Percentiles rank a stretch among this genome's conserved stretches.
Conservation (phyloP, 2,329 filamentous ascomycete genomes). For the Ampelomyces quisqualis region DNA sequence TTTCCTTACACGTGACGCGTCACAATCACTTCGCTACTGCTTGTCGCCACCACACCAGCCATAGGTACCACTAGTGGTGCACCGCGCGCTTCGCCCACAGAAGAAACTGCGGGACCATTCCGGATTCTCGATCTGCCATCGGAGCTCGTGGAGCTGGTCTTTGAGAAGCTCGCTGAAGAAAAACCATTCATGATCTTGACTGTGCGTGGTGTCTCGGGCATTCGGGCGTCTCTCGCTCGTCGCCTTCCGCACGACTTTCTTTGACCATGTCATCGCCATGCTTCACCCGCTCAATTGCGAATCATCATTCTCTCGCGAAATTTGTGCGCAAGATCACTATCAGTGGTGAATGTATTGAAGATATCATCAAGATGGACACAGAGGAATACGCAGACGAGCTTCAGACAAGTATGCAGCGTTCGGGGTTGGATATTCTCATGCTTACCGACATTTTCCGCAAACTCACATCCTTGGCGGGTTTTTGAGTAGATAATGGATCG, state of each 20-base stretch:
- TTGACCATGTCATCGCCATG: slow-evolving; percentile 1
- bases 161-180: slow-evolving; percentile 1
- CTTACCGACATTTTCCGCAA: background rate
- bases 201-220: background rate
- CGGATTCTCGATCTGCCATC: slow-evolving; percentile 7
- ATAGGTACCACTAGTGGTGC: background rate
- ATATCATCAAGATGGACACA: background rate
- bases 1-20: background rate
- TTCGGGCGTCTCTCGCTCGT: background rate
- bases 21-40: background rate
- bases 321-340: slow-evolving; percentile 4
- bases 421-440: slow-evolving; percentile 1
- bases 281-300: slow-evolving; percentile 5
- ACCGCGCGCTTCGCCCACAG: background rate
- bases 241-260: slow-evolving; percentile 8
- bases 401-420: slow-evolving; percentile 2
- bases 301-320: background rate
- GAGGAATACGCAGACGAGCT: background rate
- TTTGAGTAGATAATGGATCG: slow-evolving; percentile 1
- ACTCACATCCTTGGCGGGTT: background rate
- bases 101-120: background rate
- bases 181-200: background rate
- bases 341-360: slow-evolving; percentile 2
- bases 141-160: slow-evolving; percentile 2
- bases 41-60: background rate